Evolutionary conservation across 1,139 yeast genomes (phyloP), one percentile per base, ranked within the genome.

Genomic region (Keqinozyma sinolaborantium): DNA sequence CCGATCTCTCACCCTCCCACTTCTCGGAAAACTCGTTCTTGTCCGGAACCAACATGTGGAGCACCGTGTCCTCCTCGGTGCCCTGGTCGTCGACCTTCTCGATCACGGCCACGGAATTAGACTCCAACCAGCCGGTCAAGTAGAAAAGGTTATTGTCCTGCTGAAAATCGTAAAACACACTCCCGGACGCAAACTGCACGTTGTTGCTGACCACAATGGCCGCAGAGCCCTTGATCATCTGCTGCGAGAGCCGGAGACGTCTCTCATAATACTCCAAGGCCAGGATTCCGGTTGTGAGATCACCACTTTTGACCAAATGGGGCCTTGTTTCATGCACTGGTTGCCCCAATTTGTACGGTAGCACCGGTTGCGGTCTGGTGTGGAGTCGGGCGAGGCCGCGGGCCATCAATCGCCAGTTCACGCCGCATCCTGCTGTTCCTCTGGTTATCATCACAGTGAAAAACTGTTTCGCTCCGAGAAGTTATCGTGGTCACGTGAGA

Each of bases 1-100:
- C 99, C 24, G 95, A 82, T 45, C 95, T 73, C 26, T 77, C 80
- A 7, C 99, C 99, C 48, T 90, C 97, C 99, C 99, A 92, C 41
- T 83, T 76, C 56, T 92, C 98, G 19, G 75, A 77, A 30, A 65
- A 65, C 5, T 77, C 73, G 51, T 90, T 83, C 48, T 81, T 81
- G n/a, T 86, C 87, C 2, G 92, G 96, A 5, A 90, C 95, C 34
- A 88, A 63, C 82, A 94, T 75, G 48, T 84, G 94, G 35, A 84
- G 73, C 2, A 70, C 53, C 13, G 78, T 61, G 43, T 79, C 79
- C 5, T 76, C 80, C 12, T 72, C 67, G 27, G 60, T 55, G 1
- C 67, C 70, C 8, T 58, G 53, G 12, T 77, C 76, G 14, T 45
- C 49, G 16, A 58, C 56, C 46, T 81, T 84, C 50, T 85, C 95